Evolutionary conservation across 2,329 filamentous ascomycete species (phyloP), one percentile per base, ranked within the genome.

Genomic region (Pochonia chlamydosporia): DNA sequence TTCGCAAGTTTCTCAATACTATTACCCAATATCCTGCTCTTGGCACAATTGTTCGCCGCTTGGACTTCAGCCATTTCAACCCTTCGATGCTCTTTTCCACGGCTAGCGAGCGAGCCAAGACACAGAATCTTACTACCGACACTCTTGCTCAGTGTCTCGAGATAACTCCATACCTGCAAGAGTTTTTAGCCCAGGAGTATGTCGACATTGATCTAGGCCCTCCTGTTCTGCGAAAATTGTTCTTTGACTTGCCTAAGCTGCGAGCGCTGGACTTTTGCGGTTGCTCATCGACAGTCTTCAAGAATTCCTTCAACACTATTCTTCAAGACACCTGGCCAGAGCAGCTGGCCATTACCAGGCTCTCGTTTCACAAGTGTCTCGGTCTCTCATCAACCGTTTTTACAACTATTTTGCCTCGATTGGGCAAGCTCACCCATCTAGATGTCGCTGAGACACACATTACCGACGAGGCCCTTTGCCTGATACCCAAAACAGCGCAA

Each of bases 31-130:
- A 90, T 61, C 79, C 81, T 2, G 73, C 81, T 8, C 73, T 91
- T 46, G 88, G 87, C 40, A 84, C 81, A 35, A 81, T 91, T 57
- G 86, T 92, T 39, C 82, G 85, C 49, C 84, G 88, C 43, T 71
- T 92, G 40, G 88, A 93, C 68, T 91, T 93, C 59, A 90, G 86
- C 52, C 87, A 91, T 71, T 91, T 91, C 68, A 91, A 89, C 63
- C 87, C 87, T 20, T 82, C 85, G 46, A 85, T 85, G 47, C 74
- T 89, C 53, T 89, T 90, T 60, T 79, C 80, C 51, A 89, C 85
- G 14, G 84, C 82, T 54, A 81, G 82, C 63, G 85, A 89, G 75
- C 84, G 88, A 49, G 76, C 79, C 20, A 78, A 86, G 64, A 87
- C 87, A 48, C 81, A 81, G 60, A 90, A 91, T 66, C 66, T 93